Percentiles rank a stretch among this genome's conserved stretches.
Evolutionary conservation across 495 filamentous ascomycete genomes (phyloP).

Genomic region (Elasticomyces elasticus): DNA sequence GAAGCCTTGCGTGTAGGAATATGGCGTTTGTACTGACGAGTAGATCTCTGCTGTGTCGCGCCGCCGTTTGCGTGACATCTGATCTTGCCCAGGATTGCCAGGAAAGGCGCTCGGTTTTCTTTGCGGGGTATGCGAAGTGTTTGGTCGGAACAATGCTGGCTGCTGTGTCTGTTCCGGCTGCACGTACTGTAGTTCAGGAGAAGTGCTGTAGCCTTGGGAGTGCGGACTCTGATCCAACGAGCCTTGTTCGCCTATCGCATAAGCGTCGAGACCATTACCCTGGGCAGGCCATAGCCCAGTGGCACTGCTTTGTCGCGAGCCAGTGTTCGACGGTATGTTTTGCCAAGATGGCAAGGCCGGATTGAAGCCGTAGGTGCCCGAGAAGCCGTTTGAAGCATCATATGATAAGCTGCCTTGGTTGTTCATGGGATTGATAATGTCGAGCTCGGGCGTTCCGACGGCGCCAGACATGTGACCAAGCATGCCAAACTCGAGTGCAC

Average conservation of each 20-base stretch:
- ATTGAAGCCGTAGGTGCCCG: constrained; percentile 8
- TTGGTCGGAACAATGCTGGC: constrained; percentile 25
- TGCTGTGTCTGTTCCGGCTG: constrained; percentile 20
- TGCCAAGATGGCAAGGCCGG: constrained; percentile 19
- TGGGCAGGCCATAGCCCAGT: constrained; percentile 1
- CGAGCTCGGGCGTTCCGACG: constrained; percentile 61
- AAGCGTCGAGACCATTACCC: constrained; percentile 36
- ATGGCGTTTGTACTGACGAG: constrained; percentile 76
- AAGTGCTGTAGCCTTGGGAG: constrained; percentile 28
- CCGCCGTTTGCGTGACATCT: constrained; percentile 37
- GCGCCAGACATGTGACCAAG: constrained; percentile 88
- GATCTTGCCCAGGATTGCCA: constrained; percentile 39
- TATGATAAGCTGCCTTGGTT: constrained; percentile 20
- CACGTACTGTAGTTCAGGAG: constrained; percentile 25
- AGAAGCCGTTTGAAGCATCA: constrained; percentile 15
- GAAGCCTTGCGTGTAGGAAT: constrained; percentile 80
- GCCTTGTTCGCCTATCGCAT: constrained; percentile 58
- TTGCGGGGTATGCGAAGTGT: constrained; percentile 27
- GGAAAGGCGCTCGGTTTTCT: constrained; percentile 21
- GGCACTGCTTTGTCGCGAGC: constrained; percentile 16
- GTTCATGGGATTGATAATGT: constrained; percentile 29
- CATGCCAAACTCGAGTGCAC: constrained; percentile 86
- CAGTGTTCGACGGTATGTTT: constrained; percentile 8
- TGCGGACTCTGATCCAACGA: constrained; percentile 50
- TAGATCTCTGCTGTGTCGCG: constrained; percentile 80